Base-by-base conservation (phyloP, 1,284 basidiomycete genomes). In the Rhodotorula sp. region DNA sequence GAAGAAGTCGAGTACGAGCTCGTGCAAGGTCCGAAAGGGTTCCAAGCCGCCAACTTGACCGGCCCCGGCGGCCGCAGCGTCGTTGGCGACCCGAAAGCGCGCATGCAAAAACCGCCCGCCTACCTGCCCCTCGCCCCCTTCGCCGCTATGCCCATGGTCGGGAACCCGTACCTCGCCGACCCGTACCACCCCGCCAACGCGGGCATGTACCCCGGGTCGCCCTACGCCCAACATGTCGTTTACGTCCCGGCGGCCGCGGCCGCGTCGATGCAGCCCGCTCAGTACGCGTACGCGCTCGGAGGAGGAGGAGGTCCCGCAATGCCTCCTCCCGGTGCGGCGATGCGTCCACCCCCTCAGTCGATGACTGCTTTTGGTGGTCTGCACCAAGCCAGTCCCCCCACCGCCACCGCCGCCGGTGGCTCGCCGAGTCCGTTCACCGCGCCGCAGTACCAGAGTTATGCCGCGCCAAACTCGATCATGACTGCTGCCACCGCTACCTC, bases 1-100 rank as follows among this genome's bases (percentile, higher is more conserved):
- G 75, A 75, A 60, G 69, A 76, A 34, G 78, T 77, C 56, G 78
- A 79, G 60, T 79, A 79, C 60, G 77, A 79, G 62, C 68, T 79
- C 58, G 74, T 77, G 6, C 71, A 75, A 49, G 78, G 78, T 8
- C 77, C 76, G 15, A 79, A 79, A 66, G 78, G 78, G 18, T 79
- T 77, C 67, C 76, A 78, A 58, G 77, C 78, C 8, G 71, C 73
- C 26, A 77, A 77, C 61, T 64, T 78, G 63, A 79, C 77, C 6
- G 76, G 78, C 10, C 77, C 78, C 10, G 77, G 75, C 45, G 78
- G 77, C n/a, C 56, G 68, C 47, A 74, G 69, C 43, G 78, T 79
- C 18, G 69, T 78, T 12, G 78, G 78, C 28, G 78, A 79, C 49
- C 77, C 72, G n/a, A 75, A 77, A 55, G 74, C 74, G 16, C 62